Evolutionary conservation across 2,329 filamentous ascomycete species (phyloP).

Genomic region (Rhytidhysteron rufulum): DNA sequence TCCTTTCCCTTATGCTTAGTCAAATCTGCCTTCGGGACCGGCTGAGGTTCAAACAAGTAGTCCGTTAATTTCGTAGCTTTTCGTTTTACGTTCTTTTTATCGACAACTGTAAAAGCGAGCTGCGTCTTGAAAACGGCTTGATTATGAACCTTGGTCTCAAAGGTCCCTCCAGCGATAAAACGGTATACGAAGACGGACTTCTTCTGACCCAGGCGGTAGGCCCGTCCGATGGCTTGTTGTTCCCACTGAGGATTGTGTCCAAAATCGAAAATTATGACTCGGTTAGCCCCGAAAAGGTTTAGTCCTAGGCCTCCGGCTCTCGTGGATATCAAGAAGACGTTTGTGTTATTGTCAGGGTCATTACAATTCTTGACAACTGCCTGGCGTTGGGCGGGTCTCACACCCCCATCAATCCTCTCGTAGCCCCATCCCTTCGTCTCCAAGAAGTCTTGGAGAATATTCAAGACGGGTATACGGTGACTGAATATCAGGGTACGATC

Average conservation of each 20-base stretch:
- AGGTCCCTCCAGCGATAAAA: constrained; percentile 73
- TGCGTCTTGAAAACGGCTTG: constrained; percentile 78
- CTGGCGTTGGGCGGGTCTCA: constrained; percentile 57
- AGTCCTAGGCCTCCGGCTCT: constrained; percentile 76
- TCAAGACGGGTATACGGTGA: constrained; percentile 64
- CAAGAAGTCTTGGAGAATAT: constrained; percentile 64
- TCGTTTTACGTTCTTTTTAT: constrained; percentile 73
- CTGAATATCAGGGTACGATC: constrained; percentile 84
- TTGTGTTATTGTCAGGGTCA: constrained; percentile 37
- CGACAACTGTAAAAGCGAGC: constrained; percentile 73
- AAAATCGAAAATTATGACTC: constrained; percentile 83
- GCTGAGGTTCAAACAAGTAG: constrained; percentile 58
- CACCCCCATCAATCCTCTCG: constrained; percentile 65
- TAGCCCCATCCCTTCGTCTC: constrained; percentile 43
- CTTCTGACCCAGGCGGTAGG: constrained; percentile 78
- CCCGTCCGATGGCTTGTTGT: constrained; percentile 80
- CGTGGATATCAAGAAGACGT: constrained; percentile 77
- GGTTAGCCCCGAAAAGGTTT: constrained; percentile 79
- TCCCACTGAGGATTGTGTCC: constrained; percentile 77
- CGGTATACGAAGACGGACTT: constrained; percentile 84
- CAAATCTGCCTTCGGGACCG: constrained; percentile 52
- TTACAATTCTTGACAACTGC: constrained; percentile 67
- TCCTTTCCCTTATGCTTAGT: constrained; percentile 57
- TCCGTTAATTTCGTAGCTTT: constrained; percentile 52
- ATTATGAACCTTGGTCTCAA: constrained; percentile 71